Evolutionary conservation across 208 protist species (phyloP).

Genomic region (Leishmania martiniquensis): DNA sequence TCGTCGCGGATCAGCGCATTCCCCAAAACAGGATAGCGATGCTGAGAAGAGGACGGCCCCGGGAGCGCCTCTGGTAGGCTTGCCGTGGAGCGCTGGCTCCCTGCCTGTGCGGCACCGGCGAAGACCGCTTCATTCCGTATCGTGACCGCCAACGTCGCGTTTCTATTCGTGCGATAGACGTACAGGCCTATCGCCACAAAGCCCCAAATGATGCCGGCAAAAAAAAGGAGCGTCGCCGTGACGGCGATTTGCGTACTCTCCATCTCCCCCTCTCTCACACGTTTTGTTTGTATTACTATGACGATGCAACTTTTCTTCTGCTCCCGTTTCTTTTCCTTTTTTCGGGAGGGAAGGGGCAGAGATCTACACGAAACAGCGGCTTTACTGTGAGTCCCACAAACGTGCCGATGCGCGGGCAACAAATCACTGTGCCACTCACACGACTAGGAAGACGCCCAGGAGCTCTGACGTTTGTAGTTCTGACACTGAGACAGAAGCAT

Average conservation of each 20-base stretch:
- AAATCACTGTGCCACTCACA: too few species aligned
- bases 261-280: too few species aligned
- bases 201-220: not conserved
- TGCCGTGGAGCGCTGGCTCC: not conserved
- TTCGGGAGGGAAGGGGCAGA: too few species aligned
- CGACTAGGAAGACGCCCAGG: too few species aligned
- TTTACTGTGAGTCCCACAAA: too few species aligned
- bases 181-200: not conserved
- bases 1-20: conserved; percentile 18
- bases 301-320: too few species aligned
- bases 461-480: too few species aligned
- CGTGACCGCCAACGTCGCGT: not conserved
- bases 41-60: not conserved
- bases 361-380: too few species aligned
- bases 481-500: too few species aligned
- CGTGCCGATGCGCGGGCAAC: too few species aligned
- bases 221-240: conserved; percentile 3
- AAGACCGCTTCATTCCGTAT: not conserved
- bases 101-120: not conserved
- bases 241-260: not conserved
- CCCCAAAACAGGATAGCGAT: not conserved
- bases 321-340: too few species aligned
- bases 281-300: too few species aligned
- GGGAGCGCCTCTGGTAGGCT: not conserved
- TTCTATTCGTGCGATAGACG: not conserved